A percentile compares a stretch with the other conserved stretches of the same genome.
These are phyloP conservation scores for Yarrowia divulgata DNA, from an alignment of 805 yeast species.

Conservation along the genomic window DNA sequence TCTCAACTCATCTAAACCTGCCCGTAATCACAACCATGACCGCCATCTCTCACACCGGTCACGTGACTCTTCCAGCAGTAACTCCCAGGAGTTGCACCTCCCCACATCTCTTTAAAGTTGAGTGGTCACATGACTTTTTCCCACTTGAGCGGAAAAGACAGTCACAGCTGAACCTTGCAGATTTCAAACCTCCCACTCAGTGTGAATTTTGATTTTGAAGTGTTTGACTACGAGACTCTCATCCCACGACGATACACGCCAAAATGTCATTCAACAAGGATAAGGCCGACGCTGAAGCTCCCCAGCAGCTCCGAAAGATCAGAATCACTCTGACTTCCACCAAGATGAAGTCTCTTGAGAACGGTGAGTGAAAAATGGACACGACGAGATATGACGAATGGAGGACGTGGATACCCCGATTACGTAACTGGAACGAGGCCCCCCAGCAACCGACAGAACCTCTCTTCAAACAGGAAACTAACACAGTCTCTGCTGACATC, in stretches of 20 bases:
- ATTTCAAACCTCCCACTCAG: slow-evolving; percentile 36
- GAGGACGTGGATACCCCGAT: neutral
- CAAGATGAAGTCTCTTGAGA: slow-evolving; percentile 98
- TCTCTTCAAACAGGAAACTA: neutral
- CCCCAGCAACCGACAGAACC: neutral
- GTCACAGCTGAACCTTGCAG: slow-evolving; percentile 28
- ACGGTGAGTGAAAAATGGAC: slow-evolving; percentile 49
- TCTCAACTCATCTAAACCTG: too few relatives aligned
- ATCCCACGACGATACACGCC: slow-evolving; percentile 40
- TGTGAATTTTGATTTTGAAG: slow-evolving; percentile 38
- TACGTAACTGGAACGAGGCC: neutral
- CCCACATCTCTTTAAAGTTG: neutral
- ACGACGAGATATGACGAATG: neutral
- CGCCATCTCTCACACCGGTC: neutral
- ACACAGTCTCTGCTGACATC: slow-evolving; percentile 81
- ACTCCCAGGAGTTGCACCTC: neutral
- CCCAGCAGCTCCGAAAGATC: slow-evolving; percentile 90
- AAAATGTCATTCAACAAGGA: slow-evolving; percentile 61
- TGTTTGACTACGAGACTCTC: slow-evolving; percentile 39
- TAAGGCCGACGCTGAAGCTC: slow-evolving; percentile 82
- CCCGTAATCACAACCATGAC: too few relatives aligned
- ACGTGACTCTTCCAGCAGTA: neutral
- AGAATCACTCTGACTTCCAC: slow-evolving; percentile 99
- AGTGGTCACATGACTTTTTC: slow-evolving; percentile 33
- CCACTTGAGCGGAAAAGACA: slow-evolving; percentile 13